Evolutionary conservation across 2,329 filamentous ascomycete genomes (phyloP).

Genomic region (Pseudophaeomoniella oleicola): DNA sequence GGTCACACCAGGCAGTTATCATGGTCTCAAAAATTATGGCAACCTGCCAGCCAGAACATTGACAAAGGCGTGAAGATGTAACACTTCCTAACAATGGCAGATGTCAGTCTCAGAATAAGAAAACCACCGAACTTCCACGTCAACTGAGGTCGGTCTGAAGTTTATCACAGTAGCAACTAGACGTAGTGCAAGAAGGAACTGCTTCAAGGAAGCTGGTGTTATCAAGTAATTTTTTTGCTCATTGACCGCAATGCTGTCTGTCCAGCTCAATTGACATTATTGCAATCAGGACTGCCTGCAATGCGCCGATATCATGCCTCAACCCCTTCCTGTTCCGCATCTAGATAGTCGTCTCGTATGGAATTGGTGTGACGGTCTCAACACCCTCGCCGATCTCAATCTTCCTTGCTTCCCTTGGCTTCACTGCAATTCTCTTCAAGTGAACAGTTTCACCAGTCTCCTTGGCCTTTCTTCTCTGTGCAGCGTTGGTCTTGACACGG

Average conservation of each 20-base stretch:
- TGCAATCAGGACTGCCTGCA: not conserved
- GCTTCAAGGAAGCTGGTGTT: no score
- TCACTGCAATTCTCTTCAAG: slow-evolving; percentile 78
- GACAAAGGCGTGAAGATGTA: no score
- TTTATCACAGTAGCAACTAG: no score
- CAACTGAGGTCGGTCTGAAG: no score
- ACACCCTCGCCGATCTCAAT: slow-evolving; percentile 63
- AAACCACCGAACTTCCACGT: no score
- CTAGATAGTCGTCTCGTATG: slow-evolving; percentile 99
- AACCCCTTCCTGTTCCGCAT: slow-evolving; percentile 9
- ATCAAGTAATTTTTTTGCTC: not conserved
- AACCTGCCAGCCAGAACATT: no score
- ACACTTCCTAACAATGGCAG: no score
- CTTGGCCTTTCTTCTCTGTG: slow-evolving; percentile 86
- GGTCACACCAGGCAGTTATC: no score
- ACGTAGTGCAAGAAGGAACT: no score
- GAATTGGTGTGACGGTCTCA: slow-evolving; percentile 78
- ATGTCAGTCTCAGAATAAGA: no score
- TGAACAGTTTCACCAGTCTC: slow-evolving; percentile 71
- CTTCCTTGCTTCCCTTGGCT: slow-evolving; percentile 66
- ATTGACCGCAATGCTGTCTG: not conserved
- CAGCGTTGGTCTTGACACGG: slow-evolving; percentile 93
- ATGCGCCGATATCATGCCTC: not conserved
- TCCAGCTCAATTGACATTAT: not conserved
- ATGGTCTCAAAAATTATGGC: no score